Evolutionary conservation across 1,284 basidiomycete species (phyloP).

Genomic region (Vanrija sp.): DNA sequence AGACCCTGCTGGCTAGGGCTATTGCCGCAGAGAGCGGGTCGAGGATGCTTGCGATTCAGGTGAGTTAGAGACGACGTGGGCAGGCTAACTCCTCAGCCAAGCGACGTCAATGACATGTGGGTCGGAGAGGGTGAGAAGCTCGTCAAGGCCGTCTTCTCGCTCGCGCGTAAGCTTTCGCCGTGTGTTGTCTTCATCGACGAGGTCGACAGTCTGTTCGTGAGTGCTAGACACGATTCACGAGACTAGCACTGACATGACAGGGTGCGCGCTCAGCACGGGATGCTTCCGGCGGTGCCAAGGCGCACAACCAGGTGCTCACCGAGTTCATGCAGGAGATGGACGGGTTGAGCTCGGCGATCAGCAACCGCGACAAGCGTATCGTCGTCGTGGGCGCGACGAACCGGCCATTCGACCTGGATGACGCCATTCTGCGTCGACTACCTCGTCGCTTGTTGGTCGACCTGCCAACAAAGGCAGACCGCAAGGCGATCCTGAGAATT

Average conservation of each 20-base stretch:
- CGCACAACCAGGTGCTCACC: slow-evolving; percentile 59
- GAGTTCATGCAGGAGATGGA: slow-evolving; percentile 99
- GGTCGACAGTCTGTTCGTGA: slow-evolving; percentile 77
- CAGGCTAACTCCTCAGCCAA: slow-evolving; percentile 44
- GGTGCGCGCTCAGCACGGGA: slow-evolving; percentile 80
- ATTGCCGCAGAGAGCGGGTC: slow-evolving; percentile 87
- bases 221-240: too few species aligned
- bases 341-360: slow-evolving; percentile 62
- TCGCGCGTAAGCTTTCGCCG: slow-evolving; percentile 80
- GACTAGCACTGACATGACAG: too few species aligned
- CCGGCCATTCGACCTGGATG: slow-evolving; percentile 52
- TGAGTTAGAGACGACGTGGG: background rate
- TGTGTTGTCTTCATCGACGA: slow-evolving; percentile 96
- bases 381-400: slow-evolving; percentile 96
- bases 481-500: slow-evolving; percentile 78
- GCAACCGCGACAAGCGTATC: slow-evolving; percentile 72
- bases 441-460: slow-evolving; percentile 79
- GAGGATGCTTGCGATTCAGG: slow-evolving; percentile 70
- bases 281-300: slow-evolving; percentile 69
- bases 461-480: slow-evolving; percentile 73
- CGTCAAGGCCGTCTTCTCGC: slow-evolving; percentile 81
- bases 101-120: slow-evolving; percentile 56
- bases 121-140: slow-evolving; percentile 94
- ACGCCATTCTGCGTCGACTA: slow-evolving; percentile 67
- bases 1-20: slow-evolving; percentile 84